Evolutionary conservation across 352 stramenopile species (phyloP), one percentile per base, ranked within the genome.

Genomic region (Globisporangium iwayamae): DNA sequence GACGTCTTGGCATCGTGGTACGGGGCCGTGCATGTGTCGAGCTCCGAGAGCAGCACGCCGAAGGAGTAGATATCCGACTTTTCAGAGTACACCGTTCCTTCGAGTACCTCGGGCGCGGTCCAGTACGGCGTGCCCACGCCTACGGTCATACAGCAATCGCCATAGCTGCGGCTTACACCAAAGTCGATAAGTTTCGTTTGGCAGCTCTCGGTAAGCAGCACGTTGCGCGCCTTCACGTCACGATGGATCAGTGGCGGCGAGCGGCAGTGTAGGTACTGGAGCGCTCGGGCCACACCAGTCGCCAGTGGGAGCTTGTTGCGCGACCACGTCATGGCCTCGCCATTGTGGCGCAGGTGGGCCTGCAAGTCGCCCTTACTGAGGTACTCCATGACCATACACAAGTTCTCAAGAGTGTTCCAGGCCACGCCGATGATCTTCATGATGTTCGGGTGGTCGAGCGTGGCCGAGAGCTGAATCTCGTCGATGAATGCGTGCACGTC

Each of bases 151-250:
- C 39, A 56, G 43, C 45, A 43, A 5, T 66, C 53, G 1, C 32
- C 32, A 34, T 60, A 71, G 47, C 75, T 65, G 1, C 79, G 69
- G 56, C 72, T 83, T 13, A 81, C 79, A 13, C 79, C 79, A 70
- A 88, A 88, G 61, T 88, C 79, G 28, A 76, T 85, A 3, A 88
- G 67, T 16, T 88, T 83, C 1, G 75, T 69, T 30, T 81, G 66
- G 57, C 72, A 76, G 7, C 56, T 58, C 9, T 83, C 71, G 4
- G 62, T 81, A 36, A 88, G 54, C 22, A 88, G 63, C 51, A 88
- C 70, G 36, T 88, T 88, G n/a, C 73, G 69, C 0, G 76, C 59
- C 58, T 88, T 88, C 2, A 88, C 28, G 54, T 88, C 79, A 9
- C 79, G 74, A 56, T 88, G 79, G 52, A 88, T 81, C 28, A 88